Evolutionary conservation across 148 eudicot species (phyloP), one percentile per base, ranked within the genome.

Genomic region (Spergularia bocconei): DNA sequence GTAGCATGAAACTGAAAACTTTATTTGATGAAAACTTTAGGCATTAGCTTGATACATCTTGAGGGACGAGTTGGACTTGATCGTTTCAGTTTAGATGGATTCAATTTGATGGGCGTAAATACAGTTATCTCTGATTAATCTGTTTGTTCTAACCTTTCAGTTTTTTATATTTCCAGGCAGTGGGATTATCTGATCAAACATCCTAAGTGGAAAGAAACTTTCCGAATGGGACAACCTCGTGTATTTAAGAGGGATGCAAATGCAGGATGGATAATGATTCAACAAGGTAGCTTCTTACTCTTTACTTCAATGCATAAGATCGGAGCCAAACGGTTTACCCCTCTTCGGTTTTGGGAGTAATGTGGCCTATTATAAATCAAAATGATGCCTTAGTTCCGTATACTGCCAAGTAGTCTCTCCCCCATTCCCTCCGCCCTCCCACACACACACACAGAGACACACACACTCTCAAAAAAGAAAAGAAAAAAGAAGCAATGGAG

Each of bases 161-260:
- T n/a, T 66, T 77, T 44, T 44, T 9, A 0, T 9, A 0, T 44
- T 44, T 44, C 48, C 82, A 91, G 98, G 90, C 65, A 68, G 70
- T 90, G 86, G 82, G 87, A 86, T 59, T 90, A 86, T 85, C 75
- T 92, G 86, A 87, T 88, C 70, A 79, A 73, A 67, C 84, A 87
- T 76, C 91, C 90, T 19, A 83, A 90, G 41, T 94, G 91, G 96
- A 86, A 67, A 70, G 86, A 86, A 29, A 83, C 86, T 7, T 94
- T 90, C 74, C 91, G 82, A 8, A 79, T 58, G 78, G 87, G 85
- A 73, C 74, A 82, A 78, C 88, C 97, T 3, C 96, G 85, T 39
- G 70, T 87, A 51, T 92, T 94, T 69, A 77, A 72, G 84, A 87
- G 96, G 81, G 74, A 77, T 63, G 65, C 73, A n/a, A 66, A 52